phyloP scores from a whole-genome alignment of 768 basidiomycete genomes.

The Strobilomyces dryophilus region DNA sequence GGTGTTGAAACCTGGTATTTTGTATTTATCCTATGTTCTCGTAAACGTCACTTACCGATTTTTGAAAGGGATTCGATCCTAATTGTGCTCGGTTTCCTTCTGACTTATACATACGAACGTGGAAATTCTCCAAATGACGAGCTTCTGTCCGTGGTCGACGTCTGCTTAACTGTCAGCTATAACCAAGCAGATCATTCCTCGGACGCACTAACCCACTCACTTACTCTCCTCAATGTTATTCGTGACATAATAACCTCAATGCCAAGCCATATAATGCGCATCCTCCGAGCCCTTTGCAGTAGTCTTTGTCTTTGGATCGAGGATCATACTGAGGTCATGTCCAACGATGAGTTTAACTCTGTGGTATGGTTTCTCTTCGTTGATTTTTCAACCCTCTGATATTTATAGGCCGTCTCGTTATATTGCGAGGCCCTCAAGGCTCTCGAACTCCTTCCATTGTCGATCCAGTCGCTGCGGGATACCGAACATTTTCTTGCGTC shows the following conservation, averaged over 20 bases:
- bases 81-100: slow-evolving; percentile 16
- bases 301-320: slow-evolving; percentile 50
- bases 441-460: slow-evolving; percentile 38
- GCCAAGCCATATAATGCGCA: slow-evolving; percentile 26
- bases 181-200: slow-evolving; percentile 18
- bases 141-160: slow-evolving; percentile 30
- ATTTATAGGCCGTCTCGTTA: slow-evolving; percentile 31
- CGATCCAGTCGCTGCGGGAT: slow-evolving; percentile 36
- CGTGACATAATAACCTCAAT: slow-evolving; percentile 31
- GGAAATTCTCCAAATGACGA: slow-evolving; percentile 10
- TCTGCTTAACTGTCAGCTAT: slow-evolving; percentile 34
- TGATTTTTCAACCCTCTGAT: neutral
- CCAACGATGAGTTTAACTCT: slow-evolving; percentile 42
- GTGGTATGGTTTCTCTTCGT: slow-evolving; percentile 36
- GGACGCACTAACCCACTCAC: slow-evolving; percentile 25
- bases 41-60: slow-evolving; percentile 3
- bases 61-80: slow-evolving; percentile 19
- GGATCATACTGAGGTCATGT: slow-evolving; percentile 40
- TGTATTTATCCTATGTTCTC: neutral
- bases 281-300: slow-evolving; percentile 36
- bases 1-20: slow-evolving; percentile 22
- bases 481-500: slow-evolving; percentile 47
- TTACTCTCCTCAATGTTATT: slow-evolving; percentile 36
- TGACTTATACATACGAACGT: slow-evolving; percentile 7
- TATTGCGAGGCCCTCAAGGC: slow-evolving; percentile 43